Evolutionary conservation across 179 eudicot species (phyloP), one percentile per base, ranked within the genome.

Genomic region (Beta corolliflora): DNA sequence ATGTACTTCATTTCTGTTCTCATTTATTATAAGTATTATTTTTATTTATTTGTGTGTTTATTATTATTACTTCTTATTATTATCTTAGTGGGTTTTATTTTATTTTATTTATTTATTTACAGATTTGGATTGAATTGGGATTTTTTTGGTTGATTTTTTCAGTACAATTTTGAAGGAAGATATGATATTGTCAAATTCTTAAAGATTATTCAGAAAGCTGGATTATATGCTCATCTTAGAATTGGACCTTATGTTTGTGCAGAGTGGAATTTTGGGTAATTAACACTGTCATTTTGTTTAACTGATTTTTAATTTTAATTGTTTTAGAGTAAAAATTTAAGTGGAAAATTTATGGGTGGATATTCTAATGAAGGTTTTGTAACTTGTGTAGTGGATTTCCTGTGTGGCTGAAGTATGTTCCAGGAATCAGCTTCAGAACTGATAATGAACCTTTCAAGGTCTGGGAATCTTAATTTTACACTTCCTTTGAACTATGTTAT

Each of bases 241-340:
- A 84, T 95, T 77, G 99, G 99, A 18, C 99, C 99, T 84, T 95
- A 94, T 84, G 92, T 94, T 85, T 95, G 99, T 83, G 99, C 97
- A 9, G 99, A 95, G 74, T 95, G 99, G 99, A 95, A 95, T 83
- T 95, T 92, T 87, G 99, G 99, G 99, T 95, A 88, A 9, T 50
- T 83, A 55, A 50, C 66, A 68, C 25, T 36, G 41, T 36, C 0
- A 36, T 71, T 48, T 71, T 71, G 19, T 66, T 54, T 61, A 23
- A n/a, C 25, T 44, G 29, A 6, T 21, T 11, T 9, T 29, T 64
- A 61, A 5, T 9, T 5, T n/a, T 31, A 61, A 61, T n/a, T n/a
- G 8, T 5, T 11, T 13, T 54, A 54, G 18, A 61, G 4, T 19
- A 7, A 61, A 6, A 21, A 71, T 29, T 15, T 48, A 45, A 59